Conservation (phyloP, 2,329 filamentous ascomycete genomes). For the Trichoderma koningii region DNA sequence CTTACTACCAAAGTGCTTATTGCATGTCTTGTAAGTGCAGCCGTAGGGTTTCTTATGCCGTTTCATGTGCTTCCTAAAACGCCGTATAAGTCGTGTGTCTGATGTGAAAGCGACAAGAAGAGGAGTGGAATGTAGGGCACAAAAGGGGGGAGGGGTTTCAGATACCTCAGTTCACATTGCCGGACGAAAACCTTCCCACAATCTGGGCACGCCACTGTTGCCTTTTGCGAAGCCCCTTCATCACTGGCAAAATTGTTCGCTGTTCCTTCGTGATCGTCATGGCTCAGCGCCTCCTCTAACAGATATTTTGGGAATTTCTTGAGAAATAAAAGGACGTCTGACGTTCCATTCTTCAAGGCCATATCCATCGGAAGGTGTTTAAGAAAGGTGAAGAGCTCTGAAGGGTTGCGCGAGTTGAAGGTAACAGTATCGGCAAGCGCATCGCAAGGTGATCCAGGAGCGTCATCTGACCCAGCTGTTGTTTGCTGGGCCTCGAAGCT, state of each 20-base stretch:
- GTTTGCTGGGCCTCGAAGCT: background rate
- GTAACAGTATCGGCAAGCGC: background rate
- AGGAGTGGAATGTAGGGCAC: background rate
- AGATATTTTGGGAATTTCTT: conserved; percentile 37
- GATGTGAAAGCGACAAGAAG: too few relatives aligned
- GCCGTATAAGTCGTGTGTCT: background rate
- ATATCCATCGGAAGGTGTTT: background rate
- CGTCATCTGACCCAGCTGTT: background rate
- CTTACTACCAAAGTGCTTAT: conserved; percentile 82
- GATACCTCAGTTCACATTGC: conserved; percentile 60
- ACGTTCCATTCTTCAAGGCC: background rate
- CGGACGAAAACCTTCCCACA: conserved; percentile 54
- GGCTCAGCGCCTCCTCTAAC: conserved; percentile 39
- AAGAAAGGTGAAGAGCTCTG: background rate
- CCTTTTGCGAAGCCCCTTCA: background rate
- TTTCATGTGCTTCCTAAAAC: conserved; percentile 75
- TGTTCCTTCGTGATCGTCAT: conserved; percentile 26
- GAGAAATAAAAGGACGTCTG: background rate
- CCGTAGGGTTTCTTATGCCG: conserved; percentile 79
- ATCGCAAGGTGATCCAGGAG: background rate
- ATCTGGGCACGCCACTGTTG: conserved; percentile 37
- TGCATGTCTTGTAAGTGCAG: conserved; percentile 72
- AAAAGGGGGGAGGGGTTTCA: conserved; percentile 28
- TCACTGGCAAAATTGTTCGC: conserved; percentile 23
- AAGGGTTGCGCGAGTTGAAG: background rate